Percentiles rank a stretch among this genome's conserved stretches.
These are phyloP conservation scores for Aspergillus bridgeri DNA, from an alignment of 495 filamentous ascomycete species.

Conservation along the genomic window DNA sequence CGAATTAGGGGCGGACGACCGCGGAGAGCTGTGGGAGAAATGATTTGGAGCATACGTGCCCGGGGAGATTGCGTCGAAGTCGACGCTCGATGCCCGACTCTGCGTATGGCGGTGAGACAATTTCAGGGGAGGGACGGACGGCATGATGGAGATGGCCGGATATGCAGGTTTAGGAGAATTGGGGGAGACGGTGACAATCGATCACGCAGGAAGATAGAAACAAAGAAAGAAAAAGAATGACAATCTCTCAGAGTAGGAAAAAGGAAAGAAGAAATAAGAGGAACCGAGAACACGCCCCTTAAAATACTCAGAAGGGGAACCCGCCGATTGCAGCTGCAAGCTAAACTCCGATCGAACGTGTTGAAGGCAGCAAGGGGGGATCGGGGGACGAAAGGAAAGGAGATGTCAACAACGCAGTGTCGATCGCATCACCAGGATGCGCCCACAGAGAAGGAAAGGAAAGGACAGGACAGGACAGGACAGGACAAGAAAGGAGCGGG, in stretches of 20 bases:
- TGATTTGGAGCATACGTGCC: constrained; percentile 33
- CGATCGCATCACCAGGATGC: constrained; percentile 20
- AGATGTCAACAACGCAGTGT: constrained; percentile 9
- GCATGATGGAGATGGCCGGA: constrained; percentile 25
- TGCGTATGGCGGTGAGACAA: constrained; percentile 55
- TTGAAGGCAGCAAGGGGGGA: neutral
- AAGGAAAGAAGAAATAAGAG: neutral
- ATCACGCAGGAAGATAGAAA: neutral
- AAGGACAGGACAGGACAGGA: no score
- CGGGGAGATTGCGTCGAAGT: constrained; percentile 50
- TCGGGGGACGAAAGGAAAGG: constrained; percentile 10
- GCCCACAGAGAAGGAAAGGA: neutral
- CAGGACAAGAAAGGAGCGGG: neutral
- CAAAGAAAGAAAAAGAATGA: neutral
- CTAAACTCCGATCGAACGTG: neutral
- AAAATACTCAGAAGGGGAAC: neutral
- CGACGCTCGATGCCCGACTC: constrained; percentile 44
- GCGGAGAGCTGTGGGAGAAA: constrained; percentile 39
- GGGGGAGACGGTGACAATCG: neutral
- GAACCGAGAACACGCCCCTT: neutral
- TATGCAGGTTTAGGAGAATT: neutral
- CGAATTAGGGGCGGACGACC: constrained; percentile 53
- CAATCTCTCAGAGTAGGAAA: neutral
- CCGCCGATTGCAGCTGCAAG: constrained; percentile 5
- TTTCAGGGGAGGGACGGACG: constrained; percentile 55